Conservation (phyloP, 2,329 filamentous ascomycete genomes). For the Beauveria rudraprayagi region DNA sequence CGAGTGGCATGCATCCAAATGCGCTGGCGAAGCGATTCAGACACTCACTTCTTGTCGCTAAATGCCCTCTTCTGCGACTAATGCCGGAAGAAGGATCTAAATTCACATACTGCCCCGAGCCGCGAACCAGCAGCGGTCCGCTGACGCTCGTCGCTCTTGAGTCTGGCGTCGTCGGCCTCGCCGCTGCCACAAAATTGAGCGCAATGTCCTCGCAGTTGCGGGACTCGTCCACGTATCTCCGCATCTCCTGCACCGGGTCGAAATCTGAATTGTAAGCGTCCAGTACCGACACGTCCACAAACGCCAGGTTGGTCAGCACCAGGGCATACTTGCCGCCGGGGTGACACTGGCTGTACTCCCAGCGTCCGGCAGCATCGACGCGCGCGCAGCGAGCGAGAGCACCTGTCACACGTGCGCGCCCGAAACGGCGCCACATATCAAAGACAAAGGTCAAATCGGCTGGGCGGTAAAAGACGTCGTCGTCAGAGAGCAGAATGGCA, state of each 20-base stretch:
- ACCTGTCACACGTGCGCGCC: slow-evolving; percentile 26
- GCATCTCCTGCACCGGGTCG: slow-evolving; percentile 22
- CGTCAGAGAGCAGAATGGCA: slow-evolving; percentile 32
- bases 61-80: slow-evolving; percentile 24
- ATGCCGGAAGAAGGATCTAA: slow-evolving; percentile 25
- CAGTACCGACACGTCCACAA: slow-evolving; percentile 29
- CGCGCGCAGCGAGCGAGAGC: slow-evolving; percentile 29
- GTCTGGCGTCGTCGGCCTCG: slow-evolving; percentile 14
- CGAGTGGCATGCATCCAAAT: slow-evolving; percentile 28
- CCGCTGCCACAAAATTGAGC: slow-evolving; percentile 28
- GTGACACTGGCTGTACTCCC: slow-evolving; percentile 27
- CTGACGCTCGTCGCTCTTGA: slow-evolving; percentile 18
- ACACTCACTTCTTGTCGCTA: slow-evolving; percentile 27
- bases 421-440: slow-evolving; percentile 32
- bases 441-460: slow-evolving; percentile 33
- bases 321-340: slow-evolving; percentile 26
- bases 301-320: slow-evolving; percentile 30
- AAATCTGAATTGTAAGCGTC: slow-evolving; percentile 31
- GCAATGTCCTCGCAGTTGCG: slow-evolving; percentile 35
- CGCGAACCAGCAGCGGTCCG: slow-evolving; percentile 27
- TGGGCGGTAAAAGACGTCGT: slow-evolving; percentile 32
- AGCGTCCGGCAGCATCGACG: slow-evolving; percentile 19
- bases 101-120: slow-evolving; percentile 25
- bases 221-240: slow-evolving; percentile 28
- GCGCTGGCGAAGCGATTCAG: slow-evolving; percentile 27